These are phyloP conservation scores for Phlegmacium glaucopus DNA, from an alignment of 768 basidiomycete genomes.

Conservation along the genomic window DNA sequence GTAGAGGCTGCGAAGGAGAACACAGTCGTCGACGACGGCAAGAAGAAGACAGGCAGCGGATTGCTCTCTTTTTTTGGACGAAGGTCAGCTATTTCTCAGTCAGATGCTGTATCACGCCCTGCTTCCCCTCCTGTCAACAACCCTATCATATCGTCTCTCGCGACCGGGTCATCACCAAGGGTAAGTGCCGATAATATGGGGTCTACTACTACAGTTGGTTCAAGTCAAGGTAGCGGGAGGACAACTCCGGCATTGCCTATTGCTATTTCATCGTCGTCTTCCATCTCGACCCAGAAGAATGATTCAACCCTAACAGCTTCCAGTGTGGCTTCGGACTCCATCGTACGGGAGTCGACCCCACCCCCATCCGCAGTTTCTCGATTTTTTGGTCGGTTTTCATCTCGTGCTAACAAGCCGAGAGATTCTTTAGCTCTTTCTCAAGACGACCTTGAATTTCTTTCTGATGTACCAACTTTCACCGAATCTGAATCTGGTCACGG, in stretches of 20 bases:
- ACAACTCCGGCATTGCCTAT: constrained; percentile 9
- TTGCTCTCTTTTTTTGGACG: constrained; percentile 76
- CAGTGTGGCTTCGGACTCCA: constrained; percentile 11
- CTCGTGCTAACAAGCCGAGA: constrained; percentile 34
- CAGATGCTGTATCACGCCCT: constrained; percentile 13
- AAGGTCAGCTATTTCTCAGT: constrained; percentile 17
- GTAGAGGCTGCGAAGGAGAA: constrained; percentile 52
- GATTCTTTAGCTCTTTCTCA: constrained; percentile 69
- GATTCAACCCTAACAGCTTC: constrained; percentile 3
- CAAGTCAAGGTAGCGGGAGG: neutral
- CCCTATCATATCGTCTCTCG: constrained; percentile 12
- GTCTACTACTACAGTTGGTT: no score
- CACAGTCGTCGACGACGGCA: constrained; percentile 31
- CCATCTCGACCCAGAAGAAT: neutral
- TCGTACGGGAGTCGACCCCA: constrained; percentile 21
- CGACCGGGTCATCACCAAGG: constrained; percentile 19
- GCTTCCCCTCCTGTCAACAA: constrained; percentile 14
- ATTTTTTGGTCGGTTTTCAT: constrained; percentile 75
- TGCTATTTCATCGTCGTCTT: constrained; percentile 1
- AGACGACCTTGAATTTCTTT: constrained; percentile 81
- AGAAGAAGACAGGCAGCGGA: constrained; percentile 52
- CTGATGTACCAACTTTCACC: constrained; percentile 60
- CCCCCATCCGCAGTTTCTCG: constrained; percentile 75
- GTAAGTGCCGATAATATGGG: constrained; percentile 20
- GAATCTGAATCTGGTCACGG: constrained; percentile 37